Percentiles rank a stretch among this genome's conserved stretches.
These are phyloP conservation scores for Teratosphaeria epicoccoides DNA, from an alignment of 2,329 filamentous ascomycete genomes.

Conservation along the genomic window DNA sequence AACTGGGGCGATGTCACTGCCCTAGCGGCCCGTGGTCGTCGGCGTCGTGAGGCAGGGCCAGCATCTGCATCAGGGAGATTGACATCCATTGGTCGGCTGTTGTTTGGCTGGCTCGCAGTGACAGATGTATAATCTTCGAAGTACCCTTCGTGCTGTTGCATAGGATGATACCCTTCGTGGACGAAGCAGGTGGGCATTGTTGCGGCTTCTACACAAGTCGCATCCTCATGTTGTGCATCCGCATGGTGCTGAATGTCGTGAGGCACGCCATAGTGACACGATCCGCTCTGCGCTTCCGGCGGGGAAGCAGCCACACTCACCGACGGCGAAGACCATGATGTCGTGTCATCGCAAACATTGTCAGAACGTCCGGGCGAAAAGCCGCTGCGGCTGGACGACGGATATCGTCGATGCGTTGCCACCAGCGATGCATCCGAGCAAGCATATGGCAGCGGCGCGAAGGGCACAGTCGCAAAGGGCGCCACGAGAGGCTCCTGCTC, in stretches of 20 bases:
- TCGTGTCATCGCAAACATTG: constrained; percentile 3
- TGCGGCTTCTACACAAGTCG: constrained; percentile 5
- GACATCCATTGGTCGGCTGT: constrained; percentile 1
- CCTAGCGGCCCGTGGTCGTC: constrained; percentile 9
- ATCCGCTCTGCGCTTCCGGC: not conserved
- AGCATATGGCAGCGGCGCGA: not conserved
- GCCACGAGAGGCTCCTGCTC: constrained; percentile 1
- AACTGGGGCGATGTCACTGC: not conserved
- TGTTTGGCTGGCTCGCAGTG: constrained; percentile 1
- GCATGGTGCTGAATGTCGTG: constrained; percentile 15
- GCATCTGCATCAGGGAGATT: constrained; percentile 3
- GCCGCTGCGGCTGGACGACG: constrained; percentile 9
- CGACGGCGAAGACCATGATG: constrained; percentile 4
- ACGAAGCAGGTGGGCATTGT: constrained; percentile 5
- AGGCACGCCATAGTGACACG: constrained; percentile 12
- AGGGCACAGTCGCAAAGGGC: not conserved
- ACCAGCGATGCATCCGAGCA: not conserved
- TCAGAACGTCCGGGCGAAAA: constrained; percentile 3
- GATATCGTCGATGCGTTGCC: not conserved
- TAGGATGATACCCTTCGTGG: constrained; percentile 18
- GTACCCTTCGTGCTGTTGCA: not conserved
- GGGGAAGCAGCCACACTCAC: not conserved
- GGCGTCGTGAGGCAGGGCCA: constrained; percentile 9
- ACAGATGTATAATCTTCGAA: not conserved
- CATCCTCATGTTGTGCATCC: constrained; percentile 9